Evolutionary conservation across 2,329 filamentous ascomycete genomes (phyloP), one percentile per base, ranked within the genome.

Genomic region (Fusarium musae): DNA sequence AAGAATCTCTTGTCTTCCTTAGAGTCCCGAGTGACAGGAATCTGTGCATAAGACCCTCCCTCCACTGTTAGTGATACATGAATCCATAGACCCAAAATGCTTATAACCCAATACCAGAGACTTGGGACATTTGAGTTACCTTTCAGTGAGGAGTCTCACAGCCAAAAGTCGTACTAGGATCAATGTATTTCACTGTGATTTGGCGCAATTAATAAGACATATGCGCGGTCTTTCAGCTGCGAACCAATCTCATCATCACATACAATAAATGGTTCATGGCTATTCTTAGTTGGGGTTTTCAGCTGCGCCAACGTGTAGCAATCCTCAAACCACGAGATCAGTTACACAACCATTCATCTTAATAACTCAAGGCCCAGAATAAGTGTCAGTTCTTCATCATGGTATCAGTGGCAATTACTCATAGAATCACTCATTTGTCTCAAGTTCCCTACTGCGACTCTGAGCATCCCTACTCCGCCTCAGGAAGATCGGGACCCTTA

Each of bases 401-500:
- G 40, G 16, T 19, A 17, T 46, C 32, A 28, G 15, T 12, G 57
- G 32, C 44, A 49, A 26, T 26, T 23, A 42, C n/a, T n/a, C 34
- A 54, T 23, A 28, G 11, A 37, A 34, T 37, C 30, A 34, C n/a
- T 13, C 21, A 53, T 23, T 15, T 47, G 62, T 69, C 39, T 52
- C 58, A 40, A 39, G 26, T 46, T 63, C 49, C 32, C 37, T 52
- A 21, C 39, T 26, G 64, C 58, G 23, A 57, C 37, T 32, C 39
- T 32, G 34, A 57, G 44, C 50, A 63, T 37, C 44, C 57, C n/a
- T 47, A 23, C 32, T 63, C 43, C 58, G 59, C 59, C 59, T 59
- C 40, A 53, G 40, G 30, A 40, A 53, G 46, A 49, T 66, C 32
- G n/a, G 23, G 32, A 52, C 49, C 43, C 46, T 42, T 63, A 16